Base-by-base conservation (phyloP, 2,329 filamentous ascomycete species). In the Aspergillus latus region DNA sequence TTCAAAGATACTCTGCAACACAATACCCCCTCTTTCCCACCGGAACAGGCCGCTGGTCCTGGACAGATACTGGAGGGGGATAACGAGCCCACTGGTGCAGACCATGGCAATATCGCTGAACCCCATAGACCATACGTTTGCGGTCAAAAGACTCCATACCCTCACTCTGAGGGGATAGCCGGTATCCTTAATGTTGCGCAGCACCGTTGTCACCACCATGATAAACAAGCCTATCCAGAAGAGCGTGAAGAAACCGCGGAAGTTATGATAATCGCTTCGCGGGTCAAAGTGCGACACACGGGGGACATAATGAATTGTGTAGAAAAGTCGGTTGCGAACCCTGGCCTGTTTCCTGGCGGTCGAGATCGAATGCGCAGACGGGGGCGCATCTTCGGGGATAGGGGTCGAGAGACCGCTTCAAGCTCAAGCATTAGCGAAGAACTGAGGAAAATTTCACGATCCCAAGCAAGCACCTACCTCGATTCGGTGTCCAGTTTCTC, bases 191-290 rank as follows among this genome's bases (percentile, higher is more conserved):
- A 94, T 85, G 73, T 96, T 97, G 67, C 93, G 86, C 68, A 97
- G 76, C 80, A 92, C 90, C n/a, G 90, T 90, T 2, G 93, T 97
- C 60, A 96, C 88, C 66, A 92, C 91, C 92, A 99, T 96, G 73
- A 99, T 96, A 64, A 90, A 90, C 58, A 99, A 81, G 8, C 91
- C 91, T 62, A 99, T 93, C 94, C 94, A 99, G 77, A 99, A 99
- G 37, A 99, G 84, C 52, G 94, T 90, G 77, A 97, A 99, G 82
- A 99, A 99, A 70, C 94, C 94, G 66, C 91, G 86, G 72, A 99
- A 99, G 74, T 99, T 92, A 68, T 87, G 87, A 72, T 97, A 92
- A 68, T 96, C 92, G 74, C 90, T 96, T 49, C 85, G 83, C 0
- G 92, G 92, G 70, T 99, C 94, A 71, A 99, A 96, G 76, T 99